Evolutionary conservation across 2,329 filamentous ascomycete species (phyloP).

Genomic region (Cordyceps militaris): DNA sequence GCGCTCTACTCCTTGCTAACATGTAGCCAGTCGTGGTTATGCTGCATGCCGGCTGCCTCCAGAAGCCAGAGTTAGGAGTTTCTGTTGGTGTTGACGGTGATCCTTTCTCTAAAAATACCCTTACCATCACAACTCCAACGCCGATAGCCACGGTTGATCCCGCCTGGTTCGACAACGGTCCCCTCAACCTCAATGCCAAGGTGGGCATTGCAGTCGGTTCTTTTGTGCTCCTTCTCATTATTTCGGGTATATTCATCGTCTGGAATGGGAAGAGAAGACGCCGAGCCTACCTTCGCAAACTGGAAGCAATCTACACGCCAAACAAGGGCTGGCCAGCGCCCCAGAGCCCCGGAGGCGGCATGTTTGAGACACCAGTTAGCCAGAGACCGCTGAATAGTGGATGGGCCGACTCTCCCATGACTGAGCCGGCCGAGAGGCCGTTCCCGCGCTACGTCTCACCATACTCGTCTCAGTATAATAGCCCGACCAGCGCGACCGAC

Average conservation of each 20-base stretch:
- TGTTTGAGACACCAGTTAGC: slow-evolving; percentile 43
- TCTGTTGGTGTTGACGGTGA: slow-evolving; percentile 44
- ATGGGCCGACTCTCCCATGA: slow-evolving; percentile 49
- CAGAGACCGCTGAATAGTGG: slow-evolving; percentile 41
- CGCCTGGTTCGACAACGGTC: slow-evolving; percentile 34
- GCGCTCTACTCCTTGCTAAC: slow-evolving; percentile 17
- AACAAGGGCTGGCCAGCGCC: slow-evolving; percentile 37
- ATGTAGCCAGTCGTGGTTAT: slow-evolving; percentile 36
- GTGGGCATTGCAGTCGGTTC: slow-evolving; percentile 52
- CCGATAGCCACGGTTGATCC: slow-evolving; percentile 33
- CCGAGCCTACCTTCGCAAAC: slow-evolving; percentile 41
- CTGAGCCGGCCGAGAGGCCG: slow-evolving; percentile 31
- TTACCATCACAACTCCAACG: slow-evolving; percentile 45
- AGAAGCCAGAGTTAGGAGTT: slow-evolving; percentile 40
- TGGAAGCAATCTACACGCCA: slow-evolving; percentile 33
- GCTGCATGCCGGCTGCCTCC: slow-evolving; percentile 49
- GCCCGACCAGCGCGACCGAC: slow-evolving; percentile 44
- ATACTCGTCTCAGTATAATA: slow-evolving; percentile 53
- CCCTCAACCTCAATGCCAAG: slow-evolving; percentile 46
- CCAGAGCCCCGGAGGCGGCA: slow-evolving; percentile 19
- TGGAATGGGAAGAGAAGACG: slow-evolving; percentile 50
- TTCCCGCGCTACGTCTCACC: slow-evolving; percentile 50
- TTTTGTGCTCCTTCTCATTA: slow-evolving; percentile 39
- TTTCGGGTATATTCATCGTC: slow-evolving; percentile 47
- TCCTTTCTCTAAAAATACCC: slow-evolving; percentile 40